These are phyloP conservation scores for Silene conica DNA, from an alignment of 148 eudicot genomes.

Conservation along the genomic window DNA sequence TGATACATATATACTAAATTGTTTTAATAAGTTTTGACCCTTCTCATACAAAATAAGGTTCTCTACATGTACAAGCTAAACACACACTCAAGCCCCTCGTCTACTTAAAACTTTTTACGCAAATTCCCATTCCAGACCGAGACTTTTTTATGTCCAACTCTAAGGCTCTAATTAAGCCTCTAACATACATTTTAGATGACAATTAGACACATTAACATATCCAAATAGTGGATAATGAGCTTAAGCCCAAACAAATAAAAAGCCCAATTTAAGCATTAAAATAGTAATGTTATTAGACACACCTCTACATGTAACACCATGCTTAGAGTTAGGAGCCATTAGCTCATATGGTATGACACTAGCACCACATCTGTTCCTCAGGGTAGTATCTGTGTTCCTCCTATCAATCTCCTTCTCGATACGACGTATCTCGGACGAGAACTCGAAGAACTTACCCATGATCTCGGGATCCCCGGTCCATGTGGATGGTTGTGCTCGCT, in stretches of 20 bases:
- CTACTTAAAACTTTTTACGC: no score
- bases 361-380: slow-evolving; percentile 88
- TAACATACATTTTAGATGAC: neutral
- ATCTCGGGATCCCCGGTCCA: slow-evolving; percentile 84
- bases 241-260: neutral
- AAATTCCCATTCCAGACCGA: no score
- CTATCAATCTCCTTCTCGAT: slow-evolving; percentile 77
- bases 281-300: slow-evolving; percentile 93
- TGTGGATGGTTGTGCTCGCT: slow-evolving; percentile 62
- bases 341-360: slow-evolving; percentile 93
- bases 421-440: slow-evolving; percentile 63
- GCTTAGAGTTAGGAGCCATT: slow-evolving; percentile 77
- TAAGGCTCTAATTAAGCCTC: neutral
- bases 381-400: slow-evolving; percentile 51
- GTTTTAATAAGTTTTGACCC: neutral
- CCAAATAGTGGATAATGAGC: neutral
- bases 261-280: slow-evolving; percentile 17
- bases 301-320: slow-evolving; percentile 94
- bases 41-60: neutral
- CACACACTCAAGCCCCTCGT: no score
- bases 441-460: slow-evolving; percentile 65
- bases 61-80: neutral
- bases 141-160: no score
- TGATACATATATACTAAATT: slow-evolving; percentile 8
- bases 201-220: neutral